Conservation (phyloP, 2,329 filamentous ascomycete genomes). For the Cadophora luteo-olivacea region DNA sequence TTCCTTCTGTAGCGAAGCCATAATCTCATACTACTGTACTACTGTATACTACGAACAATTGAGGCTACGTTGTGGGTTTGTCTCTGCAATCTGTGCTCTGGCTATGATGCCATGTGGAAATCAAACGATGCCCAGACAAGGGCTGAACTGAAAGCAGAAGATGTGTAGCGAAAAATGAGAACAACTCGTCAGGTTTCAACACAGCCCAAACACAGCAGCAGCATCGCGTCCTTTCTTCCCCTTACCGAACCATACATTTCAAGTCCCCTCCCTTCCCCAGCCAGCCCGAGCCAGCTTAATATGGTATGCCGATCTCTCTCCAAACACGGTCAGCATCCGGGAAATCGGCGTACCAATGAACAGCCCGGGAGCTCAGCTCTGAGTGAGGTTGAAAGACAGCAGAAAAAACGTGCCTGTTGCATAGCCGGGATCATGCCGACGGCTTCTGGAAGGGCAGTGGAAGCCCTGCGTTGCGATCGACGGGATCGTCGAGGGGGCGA, state of each 20-base stretch:
- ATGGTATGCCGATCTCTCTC: constrained; percentile 5
- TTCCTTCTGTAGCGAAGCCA: not conserved
- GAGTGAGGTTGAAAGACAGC: not conserved
- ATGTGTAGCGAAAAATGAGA: constrained; percentile 8
- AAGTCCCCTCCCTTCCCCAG: not conserved
- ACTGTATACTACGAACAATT: no score
- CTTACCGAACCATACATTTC: not conserved
- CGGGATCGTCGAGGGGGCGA: constrained; percentile 7
- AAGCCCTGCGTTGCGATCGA: constrained; percentile 5
- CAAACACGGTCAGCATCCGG: constrained; percentile 7
- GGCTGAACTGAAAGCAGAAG: not conserved
- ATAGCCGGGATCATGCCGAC: not conserved
- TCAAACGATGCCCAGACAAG: not conserved
- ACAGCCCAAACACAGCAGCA: constrained; percentile 9
- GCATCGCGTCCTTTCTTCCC: not conserved
- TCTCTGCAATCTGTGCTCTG: not conserved
- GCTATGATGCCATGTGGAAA: constrained; percentile 10
- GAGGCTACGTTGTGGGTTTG: not conserved
- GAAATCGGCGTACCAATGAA: constrained; percentile 7
- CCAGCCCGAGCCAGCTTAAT: not conserved
- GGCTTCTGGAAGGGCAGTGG: constrained; percentile 14
- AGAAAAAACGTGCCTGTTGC: not conserved
- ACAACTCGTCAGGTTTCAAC: constrained; percentile 16
- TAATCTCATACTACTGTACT: not conserved
- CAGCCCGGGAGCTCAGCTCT: not conserved